Conservation (phyloP, 257 asterid genomes). For the Nicotiana paniculata region DNA sequence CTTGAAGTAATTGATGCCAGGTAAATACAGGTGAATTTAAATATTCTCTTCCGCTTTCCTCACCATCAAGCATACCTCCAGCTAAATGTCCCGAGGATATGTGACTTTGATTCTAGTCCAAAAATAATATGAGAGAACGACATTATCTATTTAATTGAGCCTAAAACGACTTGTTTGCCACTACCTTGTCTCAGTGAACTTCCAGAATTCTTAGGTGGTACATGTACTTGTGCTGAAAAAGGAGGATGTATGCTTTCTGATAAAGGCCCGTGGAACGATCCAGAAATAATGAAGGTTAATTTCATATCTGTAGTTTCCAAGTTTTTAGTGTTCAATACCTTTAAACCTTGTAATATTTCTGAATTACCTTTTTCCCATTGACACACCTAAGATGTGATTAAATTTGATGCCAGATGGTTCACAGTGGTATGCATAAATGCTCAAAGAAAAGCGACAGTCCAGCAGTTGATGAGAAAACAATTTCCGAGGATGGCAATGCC, state of each 20-base stretch:
- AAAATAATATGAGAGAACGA: background rate
- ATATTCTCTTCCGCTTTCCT: background rate
- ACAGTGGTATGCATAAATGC: constrained; percentile 75
- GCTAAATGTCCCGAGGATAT: background rate
- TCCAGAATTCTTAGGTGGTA: constrained; percentile 93
- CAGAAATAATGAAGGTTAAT: constrained; percentile 77
- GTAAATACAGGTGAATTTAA: constrained; percentile 24
- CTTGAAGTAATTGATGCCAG: constrained; percentile 93
- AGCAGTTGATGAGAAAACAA: constrained; percentile 59
- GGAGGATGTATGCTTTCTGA: constrained; percentile 94
- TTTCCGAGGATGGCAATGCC: constrained; percentile 55
- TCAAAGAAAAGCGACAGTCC: constrained; percentile 27
- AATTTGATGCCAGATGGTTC: constrained; percentile 64
- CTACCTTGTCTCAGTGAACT: constrained; percentile 56
- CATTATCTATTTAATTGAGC: background rate
- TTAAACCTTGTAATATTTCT: background rate
- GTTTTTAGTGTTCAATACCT: background rate
- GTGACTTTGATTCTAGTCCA: background rate
- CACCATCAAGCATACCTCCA: background rate
- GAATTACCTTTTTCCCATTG: background rate
- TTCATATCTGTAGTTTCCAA: background rate
- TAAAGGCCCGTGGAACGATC: constrained; percentile 96
- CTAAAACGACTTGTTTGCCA: background rate
- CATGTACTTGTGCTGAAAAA: constrained; percentile 76
- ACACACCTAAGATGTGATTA: background rate